A percentile compares a stretch with the other conserved stretches of the same genome.
Evolutionary conservation across 2,329 filamentous ascomycete species (phyloP).

Genomic region (Chrysoporthe cubensis): DNA sequence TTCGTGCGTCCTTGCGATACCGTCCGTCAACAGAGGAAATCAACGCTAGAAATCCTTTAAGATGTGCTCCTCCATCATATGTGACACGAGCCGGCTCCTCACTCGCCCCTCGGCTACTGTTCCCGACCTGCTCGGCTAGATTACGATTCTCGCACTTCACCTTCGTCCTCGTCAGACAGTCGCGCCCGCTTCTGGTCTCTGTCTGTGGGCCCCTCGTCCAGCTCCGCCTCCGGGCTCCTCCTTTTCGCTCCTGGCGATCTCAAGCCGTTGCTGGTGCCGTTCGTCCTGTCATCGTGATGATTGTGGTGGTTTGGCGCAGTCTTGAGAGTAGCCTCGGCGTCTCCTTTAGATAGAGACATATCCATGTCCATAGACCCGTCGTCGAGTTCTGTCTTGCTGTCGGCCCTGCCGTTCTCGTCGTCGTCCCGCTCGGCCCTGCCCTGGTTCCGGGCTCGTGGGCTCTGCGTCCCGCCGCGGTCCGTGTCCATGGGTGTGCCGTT

Average conservation of each 20-base stretch:
- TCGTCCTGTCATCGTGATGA: conserved; percentile 30
- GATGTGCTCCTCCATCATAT: conserved; percentile 1
- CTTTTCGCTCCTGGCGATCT: conserved; percentile 37
- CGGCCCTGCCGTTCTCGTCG: conserved; percentile 42
- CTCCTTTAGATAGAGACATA: conserved; percentile 32
- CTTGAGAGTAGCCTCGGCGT: conserved; percentile 40
- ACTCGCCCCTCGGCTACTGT: not conserved
- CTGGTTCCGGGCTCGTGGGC: conserved; percentile 47
- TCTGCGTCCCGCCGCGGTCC: conserved; percentile 53
- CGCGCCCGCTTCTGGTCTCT: conserved; percentile 33
- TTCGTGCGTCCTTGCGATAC: not conserved
- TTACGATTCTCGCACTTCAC: conserved; percentile 29
- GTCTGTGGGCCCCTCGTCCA: conserved; percentile 27
- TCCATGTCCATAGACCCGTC: conserved; percentile 20
- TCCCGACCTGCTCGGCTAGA: not conserved
- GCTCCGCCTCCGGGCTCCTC: conserved; percentile 35
- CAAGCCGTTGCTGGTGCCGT: conserved; percentile 32
- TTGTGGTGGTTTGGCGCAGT: conserved; percentile 38
- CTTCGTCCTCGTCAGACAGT: conserved; percentile 35
- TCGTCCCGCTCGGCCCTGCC: conserved; percentile 36
- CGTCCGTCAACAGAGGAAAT: not conserved
- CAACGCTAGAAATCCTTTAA: not conserved
- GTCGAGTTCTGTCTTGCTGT: conserved; percentile 25
- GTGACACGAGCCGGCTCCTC: not conserved
- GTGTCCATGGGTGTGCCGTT: conserved; percentile 53